phyloP scores from a whole-genome alignment of 305 asterid species.

The Ilex paraguariensis region DNA sequence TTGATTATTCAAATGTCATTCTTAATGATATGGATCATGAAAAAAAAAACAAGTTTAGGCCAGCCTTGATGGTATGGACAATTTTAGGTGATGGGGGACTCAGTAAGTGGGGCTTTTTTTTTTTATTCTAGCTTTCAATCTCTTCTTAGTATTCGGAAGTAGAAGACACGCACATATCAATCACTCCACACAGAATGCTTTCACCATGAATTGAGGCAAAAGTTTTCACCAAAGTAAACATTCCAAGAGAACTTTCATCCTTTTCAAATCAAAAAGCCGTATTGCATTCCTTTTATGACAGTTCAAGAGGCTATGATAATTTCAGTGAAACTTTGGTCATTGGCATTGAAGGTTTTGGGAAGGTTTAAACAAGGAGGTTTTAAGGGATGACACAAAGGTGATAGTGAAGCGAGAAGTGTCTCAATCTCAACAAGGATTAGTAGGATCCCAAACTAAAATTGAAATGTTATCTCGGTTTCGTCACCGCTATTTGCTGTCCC shows the following conservation, averaged over 20 bases:
- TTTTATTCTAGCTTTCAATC: conserved; percentile 11
- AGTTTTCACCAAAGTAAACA: conserved; percentile 1
- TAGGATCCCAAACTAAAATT: conserved; percentile 31
- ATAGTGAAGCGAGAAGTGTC: conserved; percentile 33
- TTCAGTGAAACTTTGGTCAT: conserved; percentile 26
- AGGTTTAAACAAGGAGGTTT: conserved; percentile 28
- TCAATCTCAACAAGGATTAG: conserved; percentile 27
- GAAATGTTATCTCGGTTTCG: conserved; percentile 37
- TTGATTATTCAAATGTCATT: conserved; percentile 21
- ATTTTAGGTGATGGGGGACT: conserved; percentile 24
- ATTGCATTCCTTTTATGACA: conserved; percentile 29
- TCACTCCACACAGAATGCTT: conserved; percentile 17
- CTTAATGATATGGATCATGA: conserved; percentile 37
- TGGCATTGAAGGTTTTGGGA: conserved; percentile 43
- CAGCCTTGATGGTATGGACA: conserved; percentile 32
- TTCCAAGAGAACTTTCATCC: conserved; percentile 9
- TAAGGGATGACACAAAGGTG: conserved; percentile 29
- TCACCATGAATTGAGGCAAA: conserved; percentile 7
- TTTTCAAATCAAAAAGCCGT: conserved; percentile 26
- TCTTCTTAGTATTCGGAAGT: conserved; percentile 15
- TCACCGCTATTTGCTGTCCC: conserved; percentile 37
- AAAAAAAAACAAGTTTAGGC: conserved; percentile 29
- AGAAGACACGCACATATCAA: conserved; percentile 6
- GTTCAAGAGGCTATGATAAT: conserved; percentile 32
- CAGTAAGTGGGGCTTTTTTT: conserved; percentile 19